Evolutionary conservation across 768 basidiomycete genomes (phyloP).

Genomic region (Hortiboletus campestris): DNA sequence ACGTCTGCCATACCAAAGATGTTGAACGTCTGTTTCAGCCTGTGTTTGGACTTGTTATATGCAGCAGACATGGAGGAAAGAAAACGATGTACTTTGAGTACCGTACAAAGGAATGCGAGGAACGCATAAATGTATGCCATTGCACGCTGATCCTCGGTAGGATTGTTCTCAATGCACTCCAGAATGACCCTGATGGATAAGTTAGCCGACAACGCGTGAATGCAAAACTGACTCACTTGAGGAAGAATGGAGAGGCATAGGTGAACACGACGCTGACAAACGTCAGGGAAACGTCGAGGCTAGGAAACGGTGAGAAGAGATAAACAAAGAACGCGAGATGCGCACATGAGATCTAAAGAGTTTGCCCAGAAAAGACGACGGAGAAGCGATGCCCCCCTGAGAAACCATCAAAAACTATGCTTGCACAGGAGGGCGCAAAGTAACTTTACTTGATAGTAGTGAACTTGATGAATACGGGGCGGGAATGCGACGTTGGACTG

Average conservation of each 20-base stretch:
- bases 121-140: conserved; percentile 77
- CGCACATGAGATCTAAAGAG: conserved; percentile 43
- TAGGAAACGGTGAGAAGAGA: conserved; percentile 16
- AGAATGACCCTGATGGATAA: conserved; percentile 49
- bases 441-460: conserved; percentile 22
- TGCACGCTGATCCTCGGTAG: conserved; percentile 50
- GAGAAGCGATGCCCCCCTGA: conserved; percentile 36
- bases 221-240: conserved; percentile 49
- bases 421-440: not conserved
- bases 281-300: conserved; percentile 67
- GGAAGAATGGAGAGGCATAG: conserved; percentile 81
- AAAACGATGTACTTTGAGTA: conserved; percentile 22
- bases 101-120: conserved; percentile 62
- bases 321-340: not conserved
- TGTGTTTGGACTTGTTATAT: conserved; percentile 17
- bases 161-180: conserved; percentile 46
- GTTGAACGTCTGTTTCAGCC: conserved; percentile 68
- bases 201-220: not conserved
- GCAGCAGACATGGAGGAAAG: not conserved
- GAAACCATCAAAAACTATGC: not conserved
- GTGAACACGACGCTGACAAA: conserved; percentile 69
- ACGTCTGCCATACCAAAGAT: conserved; percentile 81
- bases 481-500: conserved; percentile 65
- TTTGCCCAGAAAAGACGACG: conserved; percentile 45
- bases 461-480: conserved; percentile 58